Conservation (phyloP, 371 early-diverging fungal species). For the Capniomyces stellatus region DNA sequence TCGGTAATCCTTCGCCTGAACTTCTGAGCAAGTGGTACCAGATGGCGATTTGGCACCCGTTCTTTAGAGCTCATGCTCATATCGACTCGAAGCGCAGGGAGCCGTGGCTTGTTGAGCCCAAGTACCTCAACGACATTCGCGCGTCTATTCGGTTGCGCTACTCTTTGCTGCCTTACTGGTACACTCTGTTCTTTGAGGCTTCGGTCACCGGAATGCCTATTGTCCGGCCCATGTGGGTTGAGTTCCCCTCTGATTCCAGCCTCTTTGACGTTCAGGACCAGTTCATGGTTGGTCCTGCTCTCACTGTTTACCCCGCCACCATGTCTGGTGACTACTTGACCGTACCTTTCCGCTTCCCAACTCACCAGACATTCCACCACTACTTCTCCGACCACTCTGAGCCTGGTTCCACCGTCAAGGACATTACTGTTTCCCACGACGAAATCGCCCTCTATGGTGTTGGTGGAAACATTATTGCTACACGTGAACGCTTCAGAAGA, state of each 20-base stretch:
- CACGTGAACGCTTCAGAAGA: conserved; percentile 70
- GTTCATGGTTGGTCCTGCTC: conserved; percentile 33
- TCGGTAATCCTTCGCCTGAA: conserved; percentile 32
- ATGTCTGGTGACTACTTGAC: conserved; percentile 26
- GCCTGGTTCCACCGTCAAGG: conserved; percentile 25
- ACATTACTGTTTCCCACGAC: conserved; percentile 45
- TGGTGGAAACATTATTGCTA: conserved; percentile 72
- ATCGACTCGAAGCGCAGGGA: conserved; percentile 69
- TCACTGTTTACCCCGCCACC: conserved; percentile 37
- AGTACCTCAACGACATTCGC: conserved; percentile 33
- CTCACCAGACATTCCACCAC: conserved; percentile 56
- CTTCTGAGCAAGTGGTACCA: conserved; percentile 49
- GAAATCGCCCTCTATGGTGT: conserved; percentile 67
- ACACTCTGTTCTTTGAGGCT: conserved; percentile 41
- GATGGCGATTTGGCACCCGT: conserved; percentile 60
- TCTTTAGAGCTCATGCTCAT: conserved; percentile 44
- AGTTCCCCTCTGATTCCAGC: conserved; percentile 24
- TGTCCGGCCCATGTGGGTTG: conserved; percentile 34
- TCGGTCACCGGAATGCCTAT: conserved; percentile 29
- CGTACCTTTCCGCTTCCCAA: conserved; percentile 27
- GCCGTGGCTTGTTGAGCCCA: conserved; percentile 84
- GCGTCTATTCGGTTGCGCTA: conserved; percentile 37
- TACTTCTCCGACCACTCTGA: conserved; percentile 16
- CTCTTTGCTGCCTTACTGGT: conserved; percentile 41
- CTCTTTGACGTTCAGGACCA: conserved; percentile 29